Base-by-base conservation (phyloP, 169 alveolate species). In the Plasmodium relictum region DNA sequence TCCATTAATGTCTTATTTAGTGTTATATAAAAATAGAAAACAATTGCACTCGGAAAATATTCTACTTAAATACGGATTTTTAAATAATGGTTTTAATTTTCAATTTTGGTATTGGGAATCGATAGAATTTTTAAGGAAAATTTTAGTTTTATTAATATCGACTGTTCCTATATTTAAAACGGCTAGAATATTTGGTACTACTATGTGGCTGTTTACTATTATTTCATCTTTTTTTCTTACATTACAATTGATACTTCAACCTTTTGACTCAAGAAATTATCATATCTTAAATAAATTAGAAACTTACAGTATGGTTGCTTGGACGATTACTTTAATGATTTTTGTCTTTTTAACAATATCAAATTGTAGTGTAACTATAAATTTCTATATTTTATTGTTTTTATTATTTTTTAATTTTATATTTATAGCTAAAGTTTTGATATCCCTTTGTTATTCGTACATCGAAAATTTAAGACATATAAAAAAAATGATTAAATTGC, bases 61-160 rank as follows among this genome's bases (percentile, higher is more conserved):
- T 22, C 88, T 95, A 26, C 91, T 94, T 74, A 95, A 95, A 80
- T 95, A 92, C 87, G 97, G 97, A 61, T 95, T 95, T 83, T 83
- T 95, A 52, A 96, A 94, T 92, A 95, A 94, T 73, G 97, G 97
- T 18, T 95, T 80, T 93, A 93, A 93, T 58, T 90, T 91, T 66
- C 93, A 86, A 50, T 95, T 76, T 92, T 95, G 97, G 97, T 95
- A 78, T 93, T 95, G 97, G 97, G 97, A 95, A 74, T 89, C 95
- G 12, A 88, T 94, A 50, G 97, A 94, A 62, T 95, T 94, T 92
- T 91, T 94, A n/a, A 74, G 97, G 22, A 95, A 95, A 66, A 86
- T 94, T 70, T 62, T 94, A 31, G 96, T 95, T 24, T 90, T 95
- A 37, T 92, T 95, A 44, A 93, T 95, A 72, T 94, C 96, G 66